These are phyloP conservation scores for Lophium mytilinum DNA, from an alignment of 495 filamentous ascomycete species.

Conservation along the genomic window DNA sequence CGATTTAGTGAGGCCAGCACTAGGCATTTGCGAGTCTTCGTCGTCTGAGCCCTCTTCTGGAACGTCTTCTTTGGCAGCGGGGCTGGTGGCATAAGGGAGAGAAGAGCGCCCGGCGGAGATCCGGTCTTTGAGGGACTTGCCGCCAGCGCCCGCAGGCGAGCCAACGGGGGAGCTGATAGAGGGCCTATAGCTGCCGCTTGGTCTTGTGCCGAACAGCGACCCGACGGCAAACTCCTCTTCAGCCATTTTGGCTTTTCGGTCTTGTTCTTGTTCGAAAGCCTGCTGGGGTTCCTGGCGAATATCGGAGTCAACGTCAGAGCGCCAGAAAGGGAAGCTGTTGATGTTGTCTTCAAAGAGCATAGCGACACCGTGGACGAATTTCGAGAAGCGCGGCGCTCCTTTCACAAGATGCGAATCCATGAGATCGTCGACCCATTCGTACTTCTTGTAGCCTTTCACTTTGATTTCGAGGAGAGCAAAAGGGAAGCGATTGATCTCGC, in stretches of 20 bases:
- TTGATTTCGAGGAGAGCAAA: constrained; percentile 91
- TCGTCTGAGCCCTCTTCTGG: constrained; percentile 37
- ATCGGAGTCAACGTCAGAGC: constrained; percentile 79
- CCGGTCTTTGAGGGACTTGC: neutral
- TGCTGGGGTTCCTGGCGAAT: constrained; percentile 86
- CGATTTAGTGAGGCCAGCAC: constrained; percentile 20
- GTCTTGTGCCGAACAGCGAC: constrained; percentile 56
- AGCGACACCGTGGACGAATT: constrained; percentile 91
- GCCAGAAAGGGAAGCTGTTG: constrained; percentile 94
- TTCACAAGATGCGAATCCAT: constrained; percentile 90
- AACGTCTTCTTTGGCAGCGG: constrained; percentile 28
- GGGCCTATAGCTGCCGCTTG: constrained; percentile 32
- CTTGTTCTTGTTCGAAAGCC: constrained; percentile 87
- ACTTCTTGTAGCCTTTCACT: constrained; percentile 62
- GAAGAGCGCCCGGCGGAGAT: neutral
- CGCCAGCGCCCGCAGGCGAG: constrained; percentile 8
- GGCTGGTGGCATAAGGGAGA: neutral
- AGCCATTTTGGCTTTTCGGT: constrained; percentile 63
- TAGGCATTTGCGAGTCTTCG: constrained; percentile 28
- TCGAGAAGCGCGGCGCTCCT: constrained; percentile 82
- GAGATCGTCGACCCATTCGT: constrained; percentile 82
- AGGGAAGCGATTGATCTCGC: constrained; percentile 87
- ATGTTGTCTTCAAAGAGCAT: constrained; percentile 91
- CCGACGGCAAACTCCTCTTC: constrained; percentile 87
- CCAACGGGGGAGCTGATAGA: constrained; percentile 25